Percentiles rank a stretch among this genome's conserved stretches.
phyloP scores from a whole-genome alignment of 73 alveolate species.

The Paramecium sonneborni region DNA sequence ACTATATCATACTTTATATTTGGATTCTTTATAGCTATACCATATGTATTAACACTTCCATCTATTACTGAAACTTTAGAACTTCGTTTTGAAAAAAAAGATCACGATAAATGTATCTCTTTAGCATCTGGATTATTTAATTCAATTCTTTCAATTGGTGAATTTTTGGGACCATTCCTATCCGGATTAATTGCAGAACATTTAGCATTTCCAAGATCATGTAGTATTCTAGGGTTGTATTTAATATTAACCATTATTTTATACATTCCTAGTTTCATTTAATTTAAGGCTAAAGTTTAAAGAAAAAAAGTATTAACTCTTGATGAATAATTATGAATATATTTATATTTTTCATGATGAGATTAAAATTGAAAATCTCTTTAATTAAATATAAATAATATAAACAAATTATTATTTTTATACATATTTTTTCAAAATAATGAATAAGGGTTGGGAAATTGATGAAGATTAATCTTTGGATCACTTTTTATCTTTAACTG shows the following conservation, averaged over 20 bases:
- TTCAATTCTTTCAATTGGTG: slow-evolving; percentile 4
- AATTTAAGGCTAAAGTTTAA: neutral
- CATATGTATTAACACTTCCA: neutral
- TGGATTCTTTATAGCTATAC: slow-evolving; percentile 10
- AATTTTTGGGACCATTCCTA: neutral
- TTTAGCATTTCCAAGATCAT: neutral
- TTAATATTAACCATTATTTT: neutral
- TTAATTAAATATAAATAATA: neutral
- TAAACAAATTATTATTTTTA: neutral
- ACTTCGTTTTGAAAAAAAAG: neutral
- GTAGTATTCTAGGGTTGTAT: neutral
- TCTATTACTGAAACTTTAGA: neutral
- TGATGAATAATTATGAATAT: neutral
- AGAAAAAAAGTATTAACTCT: neutral
- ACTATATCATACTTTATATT: neutral
- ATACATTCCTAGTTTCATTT: neutral
- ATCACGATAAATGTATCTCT: neutral
- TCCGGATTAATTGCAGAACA: neutral
- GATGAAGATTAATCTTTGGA: slow-evolving; percentile 12
- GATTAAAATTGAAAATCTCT: no score
- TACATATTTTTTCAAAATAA: neutral
- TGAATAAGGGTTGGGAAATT: slow-evolving; percentile 31
- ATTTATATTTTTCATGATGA: no score
- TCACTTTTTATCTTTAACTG: neutral
- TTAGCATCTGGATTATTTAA: slow-evolving; percentile 30